A percentile compares a stretch with the other conserved stretches of the same genome.
These are phyloP conservation scores for Sporisorium graminicola DNA, from an alignment of 1,284 basidiomycete species.

Conservation along the genomic window DNA sequence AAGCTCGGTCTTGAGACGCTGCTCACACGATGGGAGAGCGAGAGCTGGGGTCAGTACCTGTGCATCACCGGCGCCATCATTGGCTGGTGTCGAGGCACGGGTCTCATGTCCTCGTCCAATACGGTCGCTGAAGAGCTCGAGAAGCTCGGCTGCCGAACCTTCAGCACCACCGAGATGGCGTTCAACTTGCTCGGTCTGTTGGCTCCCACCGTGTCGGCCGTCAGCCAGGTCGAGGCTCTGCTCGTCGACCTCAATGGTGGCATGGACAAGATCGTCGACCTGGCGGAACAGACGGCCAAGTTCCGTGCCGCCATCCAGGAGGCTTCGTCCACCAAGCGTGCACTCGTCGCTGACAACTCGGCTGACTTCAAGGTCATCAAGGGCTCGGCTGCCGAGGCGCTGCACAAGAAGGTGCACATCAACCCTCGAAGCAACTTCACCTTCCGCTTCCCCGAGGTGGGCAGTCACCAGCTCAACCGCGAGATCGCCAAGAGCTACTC, in stretches of 20 bases:
- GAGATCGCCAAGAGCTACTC: slow-evolving; percentile 74
- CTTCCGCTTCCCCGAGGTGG: slow-evolving; percentile 87
- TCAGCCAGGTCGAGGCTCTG: slow-evolving; percentile 99
- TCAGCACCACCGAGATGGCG: slow-evolving; percentile 99
- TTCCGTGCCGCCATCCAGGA: slow-evolving; percentile 82
- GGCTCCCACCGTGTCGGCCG: slow-evolving; percentile 99
- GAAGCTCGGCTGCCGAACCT: slow-evolving; percentile 92
- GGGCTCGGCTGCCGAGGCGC: slow-evolving; percentile 90
- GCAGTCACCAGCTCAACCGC: slow-evolving; percentile 74
- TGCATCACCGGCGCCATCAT: slow-evolving; percentile 98
- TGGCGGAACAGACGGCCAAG: slow-evolving; percentile 61
- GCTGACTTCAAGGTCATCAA: slow-evolving; percentile 93
- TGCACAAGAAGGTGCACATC: slow-evolving; percentile 91
- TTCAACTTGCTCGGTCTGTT: slow-evolving; percentile 98
- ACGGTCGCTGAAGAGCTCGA: slow-evolving; percentile 95
- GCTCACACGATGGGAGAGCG: slow-evolving; percentile 98
- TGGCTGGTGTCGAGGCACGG: slow-evolving; percentile 88
- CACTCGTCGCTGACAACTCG: slow-evolving; percentile 91
- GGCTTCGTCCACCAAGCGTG: slow-evolving; percentile 90
- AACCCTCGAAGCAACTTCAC: slow-evolving; percentile 97
- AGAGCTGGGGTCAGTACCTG: slow-evolving; percentile 93
- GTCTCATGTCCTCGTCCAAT: slow-evolving; percentile 95
- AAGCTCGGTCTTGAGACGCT: slow-evolving; percentile 98
- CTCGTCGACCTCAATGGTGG: slow-evolving; percentile 89
- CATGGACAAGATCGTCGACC: slow-evolving; percentile 72